These are phyloP conservation scores for Globisporangium viniferum DNA, from an alignment of 352 stramenopile genomes.

Conservation along the genomic window DNA sequence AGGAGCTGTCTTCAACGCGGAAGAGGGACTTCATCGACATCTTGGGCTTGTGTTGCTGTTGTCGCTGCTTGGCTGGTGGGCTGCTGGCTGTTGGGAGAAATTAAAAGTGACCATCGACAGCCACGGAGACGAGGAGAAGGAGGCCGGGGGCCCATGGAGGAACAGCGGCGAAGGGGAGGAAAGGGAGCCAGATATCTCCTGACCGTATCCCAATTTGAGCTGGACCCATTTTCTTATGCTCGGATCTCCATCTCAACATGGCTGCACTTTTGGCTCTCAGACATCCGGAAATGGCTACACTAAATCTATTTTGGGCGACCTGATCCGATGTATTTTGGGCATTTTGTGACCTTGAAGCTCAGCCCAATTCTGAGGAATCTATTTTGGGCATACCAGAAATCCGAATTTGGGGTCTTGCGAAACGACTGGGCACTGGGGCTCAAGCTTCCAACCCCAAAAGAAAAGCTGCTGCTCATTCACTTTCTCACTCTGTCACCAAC, in stretches of 20 bases:
- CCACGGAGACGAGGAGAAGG: neutral
- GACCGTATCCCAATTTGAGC: neutral
- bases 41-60: neutral
- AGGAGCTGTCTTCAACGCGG: conserved; percentile 22
- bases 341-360: neutral
- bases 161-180: neutral
- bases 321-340: neutral
- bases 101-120: neutral
- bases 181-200: neutral
- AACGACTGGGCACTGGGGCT: neutral
- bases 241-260: conserved; percentile 3
- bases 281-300: neutral
- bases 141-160: neutral
- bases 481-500: neutral
- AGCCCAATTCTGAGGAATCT: neutral
- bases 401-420: neutral
- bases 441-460: neutral
- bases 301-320: neutral
- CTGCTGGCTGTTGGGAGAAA: neutral
- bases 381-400: neutral
- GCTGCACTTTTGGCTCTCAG: neutral
- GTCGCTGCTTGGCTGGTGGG: neutral
- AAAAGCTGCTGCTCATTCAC: neutral
- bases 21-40: conserved; percentile 36
- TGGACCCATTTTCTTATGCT: neutral